Evolutionary conservation across 768 basidiomycete species (phyloP), one percentile per base, ranked within the genome.

Genomic region (Lentinula boryana): DNA sequence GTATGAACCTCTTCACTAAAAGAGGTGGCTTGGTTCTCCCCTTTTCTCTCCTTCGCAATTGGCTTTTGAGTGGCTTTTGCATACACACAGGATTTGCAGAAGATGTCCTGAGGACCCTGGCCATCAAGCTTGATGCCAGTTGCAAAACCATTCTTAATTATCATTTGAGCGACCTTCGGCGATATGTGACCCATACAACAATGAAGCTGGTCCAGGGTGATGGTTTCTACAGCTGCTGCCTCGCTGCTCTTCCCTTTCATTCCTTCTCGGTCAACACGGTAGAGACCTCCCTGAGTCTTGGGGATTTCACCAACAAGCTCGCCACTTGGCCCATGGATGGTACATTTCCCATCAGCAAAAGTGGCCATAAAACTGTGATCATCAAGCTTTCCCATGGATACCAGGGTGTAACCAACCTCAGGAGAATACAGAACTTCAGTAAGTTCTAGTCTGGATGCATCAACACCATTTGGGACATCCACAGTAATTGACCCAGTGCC

Each of bases 11-110:
- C 46, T 41, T 58, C 43, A 18, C 57, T 41, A 58, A 58, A 58
- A 5, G 8, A 38, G 23, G 3, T 38, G 32, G 60, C 32, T 40
- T 21, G 18, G 35, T 3, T 27, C 31, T 35, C 46, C 31, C 27
- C 41, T 32, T 70, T 67, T 15, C 60, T 49, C 12, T 71, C 66
- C 44, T 58, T 58, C 4, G 57, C 10, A 12, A 58, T 41, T 0
- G 75, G 66, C 60, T 75, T 74, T 0, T 69, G 57, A 0, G 67
- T 78, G 0, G 70, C 68, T 62, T 81, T 83, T 1, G 72, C 79
- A 58, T 76, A 76, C 1, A 76, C 64, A 51, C 82, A 83, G 0
- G 76, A 74, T 15, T 79, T 68, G 62, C 81, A 83, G 27, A 71
- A 69, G 51, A 69, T 65, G 6, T 67, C 59, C 5, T 69, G 59